phyloP scores from a whole-genome alignment of 2,329 filamentous ascomycete species.

The Microsporum canis region DNA sequence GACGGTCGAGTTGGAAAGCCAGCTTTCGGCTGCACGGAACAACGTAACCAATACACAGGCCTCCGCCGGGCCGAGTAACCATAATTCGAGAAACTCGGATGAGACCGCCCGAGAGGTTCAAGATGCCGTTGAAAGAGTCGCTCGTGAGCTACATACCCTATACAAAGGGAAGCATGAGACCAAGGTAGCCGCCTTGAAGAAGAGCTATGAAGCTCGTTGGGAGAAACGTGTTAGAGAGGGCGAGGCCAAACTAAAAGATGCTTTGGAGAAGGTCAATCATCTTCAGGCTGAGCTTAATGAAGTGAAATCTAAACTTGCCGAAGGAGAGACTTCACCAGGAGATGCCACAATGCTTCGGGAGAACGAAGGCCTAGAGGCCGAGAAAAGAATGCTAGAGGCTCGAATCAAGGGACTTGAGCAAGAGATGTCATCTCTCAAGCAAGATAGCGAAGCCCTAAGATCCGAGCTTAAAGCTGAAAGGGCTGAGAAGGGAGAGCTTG shows the following conservation, averaged over 20 bases:
- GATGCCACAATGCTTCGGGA: conserved; percentile 37
- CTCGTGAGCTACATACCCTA: conserved; percentile 79
- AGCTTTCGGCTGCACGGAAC: conserved; percentile 34
- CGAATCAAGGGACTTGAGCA: conserved; percentile 64
- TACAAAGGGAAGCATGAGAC: conserved; percentile 98
- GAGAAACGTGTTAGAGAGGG: conserved; percentile 78
- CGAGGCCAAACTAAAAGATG: conserved; percentile 57
- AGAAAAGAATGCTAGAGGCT: conserved; percentile 58
- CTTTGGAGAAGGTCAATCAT: conserved; percentile 63
- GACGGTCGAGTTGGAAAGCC: conserved; percentile 37
- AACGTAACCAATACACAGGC: conserved; percentile 16
- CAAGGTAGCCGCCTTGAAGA: conserved; percentile 81
- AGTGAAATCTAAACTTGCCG: conserved; percentile 49
- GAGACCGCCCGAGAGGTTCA: conserved; percentile 59
- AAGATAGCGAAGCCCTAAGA: conserved; percentile 55
- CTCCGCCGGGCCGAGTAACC: conserved; percentile 25
- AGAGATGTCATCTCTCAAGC: conserved; percentile 57
- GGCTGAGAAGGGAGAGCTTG: conserved; percentile 37
- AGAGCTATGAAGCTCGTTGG: conserved; percentile 71
- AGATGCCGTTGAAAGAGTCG: conserved; percentile 75
- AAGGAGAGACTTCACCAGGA: conserved; percentile 23
- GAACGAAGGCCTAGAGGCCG: conserved; percentile 53
- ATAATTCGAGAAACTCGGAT: conserved; percentile 30
- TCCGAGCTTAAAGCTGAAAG: conserved; percentile 46
- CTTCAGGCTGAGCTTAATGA: conserved; percentile 55